Conservation (phyloP, 768 basidiomycete species). For the Calvatia gigantea region DNA sequence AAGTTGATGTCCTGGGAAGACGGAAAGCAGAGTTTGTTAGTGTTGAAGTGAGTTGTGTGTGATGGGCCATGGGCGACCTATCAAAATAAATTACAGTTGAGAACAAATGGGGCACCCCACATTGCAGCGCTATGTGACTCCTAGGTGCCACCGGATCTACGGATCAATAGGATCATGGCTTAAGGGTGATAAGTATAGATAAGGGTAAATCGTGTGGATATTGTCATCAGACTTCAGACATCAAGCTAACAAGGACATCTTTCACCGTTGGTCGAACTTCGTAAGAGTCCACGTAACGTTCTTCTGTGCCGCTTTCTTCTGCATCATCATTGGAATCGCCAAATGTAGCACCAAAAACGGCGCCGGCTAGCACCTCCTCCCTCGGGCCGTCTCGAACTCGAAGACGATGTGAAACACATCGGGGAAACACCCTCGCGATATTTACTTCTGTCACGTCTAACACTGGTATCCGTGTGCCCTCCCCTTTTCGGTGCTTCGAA, state of each 20-base stretch:
- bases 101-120: not conserved
- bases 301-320: not conserved
- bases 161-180: not conserved
- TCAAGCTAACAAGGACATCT: constrained; percentile 58
- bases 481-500: constrained; percentile 5
- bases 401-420: constrained; percentile 73
- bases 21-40: too few species aligned
- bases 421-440: constrained; percentile 67
- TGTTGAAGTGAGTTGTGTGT: not conserved
- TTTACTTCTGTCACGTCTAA: constrained; percentile 70
- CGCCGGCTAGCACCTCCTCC: constrained; percentile 66
- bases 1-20: not conserved
- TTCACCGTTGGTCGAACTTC: constrained; percentile 47
- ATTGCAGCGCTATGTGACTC: not conserved
- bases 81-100: too few species aligned
- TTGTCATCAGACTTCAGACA: constrained; percentile 42
- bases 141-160: not conserved
- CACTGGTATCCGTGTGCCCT: not conserved
- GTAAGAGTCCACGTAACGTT: constrained; percentile 17
- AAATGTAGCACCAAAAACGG: constrained; percentile 56
- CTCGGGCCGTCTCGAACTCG: constrained; percentile 65
- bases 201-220: not conserved
- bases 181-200: not conserved
- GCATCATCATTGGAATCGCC: not conserved
- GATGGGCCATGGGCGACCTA: not conserved